phyloP scores from a whole-genome alignment of 2,329 filamentous ascomycete genomes.

The Plenodomus tracheiphilus region DNA sequence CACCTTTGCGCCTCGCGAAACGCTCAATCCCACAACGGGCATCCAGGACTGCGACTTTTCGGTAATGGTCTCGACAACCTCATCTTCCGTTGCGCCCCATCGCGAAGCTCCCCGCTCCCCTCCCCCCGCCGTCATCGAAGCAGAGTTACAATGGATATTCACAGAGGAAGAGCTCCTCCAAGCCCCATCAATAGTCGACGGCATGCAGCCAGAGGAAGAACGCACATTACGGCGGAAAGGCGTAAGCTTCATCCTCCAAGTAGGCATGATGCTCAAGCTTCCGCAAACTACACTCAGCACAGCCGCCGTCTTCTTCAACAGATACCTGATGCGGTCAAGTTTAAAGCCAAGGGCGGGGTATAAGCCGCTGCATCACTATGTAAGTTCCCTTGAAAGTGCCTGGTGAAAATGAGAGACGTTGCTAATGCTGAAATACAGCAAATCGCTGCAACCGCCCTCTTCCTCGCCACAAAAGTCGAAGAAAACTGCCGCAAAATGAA shows the following conservation, averaged over 20 bases:
- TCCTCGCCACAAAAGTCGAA: conserved; percentile 95
- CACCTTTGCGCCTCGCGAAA: neutral
- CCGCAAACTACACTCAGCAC: conserved; percentile 92
- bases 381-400: conserved; percentile 24
- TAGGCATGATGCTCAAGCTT: conserved; percentile 87
- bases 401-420: neutral
- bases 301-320: conserved; percentile 91
- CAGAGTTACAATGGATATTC: conserved; percentile 84
- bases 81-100: conserved; percentile 19
- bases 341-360: conserved; percentile 71
- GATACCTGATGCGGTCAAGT: conserved; percentile 90
- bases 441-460: conserved; percentile 87
- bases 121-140: conserved; percentile 55
- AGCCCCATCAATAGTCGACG: conserved; percentile 83
- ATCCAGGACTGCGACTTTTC: neutral
- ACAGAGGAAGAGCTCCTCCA: conserved; percentile 78
- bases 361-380: conserved; percentile 81
- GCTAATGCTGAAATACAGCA: conserved; percentile 50
- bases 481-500: conserved; percentile 96
- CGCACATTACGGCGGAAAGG: conserved; percentile 82
- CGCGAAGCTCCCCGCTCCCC: conserved; percentile 42
- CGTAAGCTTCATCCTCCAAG: conserved; percentile 94
- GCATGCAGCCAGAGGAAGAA: conserved; percentile 76
- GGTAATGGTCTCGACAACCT: conserved; percentile 36
- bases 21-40: conserved; percentile 1